These are phyloP conservation scores for Fraxinus quadrangulata DNA, from an alignment of 257 asterid genomes.

Conservation along the genomic window DNA sequence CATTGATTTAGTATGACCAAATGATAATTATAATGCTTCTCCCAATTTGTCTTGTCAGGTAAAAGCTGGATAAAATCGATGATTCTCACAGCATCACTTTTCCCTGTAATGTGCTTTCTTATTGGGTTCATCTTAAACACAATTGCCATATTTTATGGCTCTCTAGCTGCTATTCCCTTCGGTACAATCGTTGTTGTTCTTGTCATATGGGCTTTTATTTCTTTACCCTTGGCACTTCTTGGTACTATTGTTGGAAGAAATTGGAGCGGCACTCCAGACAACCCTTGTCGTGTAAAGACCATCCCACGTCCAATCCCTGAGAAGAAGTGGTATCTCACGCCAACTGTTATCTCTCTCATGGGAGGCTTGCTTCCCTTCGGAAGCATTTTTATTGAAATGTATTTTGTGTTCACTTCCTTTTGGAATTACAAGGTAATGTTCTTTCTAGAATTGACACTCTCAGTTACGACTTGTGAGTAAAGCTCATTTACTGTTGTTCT, in stretches of 20 bases:
- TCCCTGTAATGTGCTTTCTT: conserved; percentile 78
- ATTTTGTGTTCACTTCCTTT: conserved; percentile 89
- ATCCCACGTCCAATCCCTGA: conserved; percentile 89
- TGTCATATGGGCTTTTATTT: conserved; percentile 77
- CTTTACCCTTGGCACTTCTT: conserved; percentile 84
- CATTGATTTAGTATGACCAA: conserved; percentile 6
- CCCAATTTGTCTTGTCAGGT: conserved; percentile 45
- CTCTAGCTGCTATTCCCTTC: conserved; percentile 84
- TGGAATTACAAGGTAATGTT: conserved; percentile 82
- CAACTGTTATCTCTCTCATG: conserved; percentile 74
- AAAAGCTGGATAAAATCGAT: conserved; percentile 78
- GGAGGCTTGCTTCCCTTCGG: conserved; percentile 90
- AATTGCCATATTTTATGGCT: conserved; percentile 78
- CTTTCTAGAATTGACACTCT: background rate
- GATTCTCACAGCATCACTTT: conserved; percentile 86
- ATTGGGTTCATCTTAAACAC: conserved; percentile 71
- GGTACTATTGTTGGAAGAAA: conserved; percentile 87
- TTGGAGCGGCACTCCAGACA: conserved; percentile 79
- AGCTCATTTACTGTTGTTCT: conserved; percentile 12
- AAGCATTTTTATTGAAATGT: conserved; percentile 87
- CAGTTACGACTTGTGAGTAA: background rate
- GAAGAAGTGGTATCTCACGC: conserved; percentile 82
- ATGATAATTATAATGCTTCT: conserved; percentile 18
- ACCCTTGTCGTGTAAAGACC: conserved; percentile 88
- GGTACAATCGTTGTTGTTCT: conserved; percentile 82